Evolutionary conservation across 1,139 yeast species (phyloP).

Genomic region (Yamadazyma dendronema): DNA sequence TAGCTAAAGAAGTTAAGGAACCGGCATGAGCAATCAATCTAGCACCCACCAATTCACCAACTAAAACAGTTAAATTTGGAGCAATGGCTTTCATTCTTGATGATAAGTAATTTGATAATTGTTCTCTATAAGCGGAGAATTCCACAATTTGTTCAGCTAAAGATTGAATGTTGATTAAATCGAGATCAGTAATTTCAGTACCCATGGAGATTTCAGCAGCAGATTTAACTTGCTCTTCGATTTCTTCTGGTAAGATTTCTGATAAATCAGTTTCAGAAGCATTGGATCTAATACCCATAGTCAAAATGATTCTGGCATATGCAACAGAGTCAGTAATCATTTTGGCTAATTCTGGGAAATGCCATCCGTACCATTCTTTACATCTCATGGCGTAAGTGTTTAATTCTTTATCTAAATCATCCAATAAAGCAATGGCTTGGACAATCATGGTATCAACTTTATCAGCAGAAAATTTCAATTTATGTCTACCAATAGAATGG

Average conservation of each 20-base stretch:
- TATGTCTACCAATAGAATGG: slow-evolving; percentile 96
- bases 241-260: slow-evolving; percentile 88
- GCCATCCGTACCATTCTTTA: slow-evolving; percentile 99
- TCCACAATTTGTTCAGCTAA: slow-evolving; percentile 95
- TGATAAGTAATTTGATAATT: slow-evolving; percentile 80
- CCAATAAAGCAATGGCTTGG: slow-evolving; percentile 95
- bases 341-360: slow-evolving; percentile 97
- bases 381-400: slow-evolving; percentile 98
- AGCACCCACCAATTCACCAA: slow-evolving; percentile 98
- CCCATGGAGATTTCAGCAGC: slow-evolving; percentile 99
- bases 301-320: slow-evolving; percentile 85
- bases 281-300: slow-evolving; percentile 93
- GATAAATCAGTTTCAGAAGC: slow-evolving; percentile 89
- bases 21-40: slow-evolving; percentile 98
- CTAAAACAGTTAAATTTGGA: slow-evolving; percentile 92
- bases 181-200: slow-evolving; percentile 93
- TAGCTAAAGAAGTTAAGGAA: slow-evolving; percentile 90
- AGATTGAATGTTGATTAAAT: slow-evolving; percentile 83
- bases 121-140: slow-evolving; percentile 88
- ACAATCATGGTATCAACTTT: slow-evolving; percentile 98
- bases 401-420: slow-evolving; percentile 94
- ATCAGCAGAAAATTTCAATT: slow-evolving; percentile 95
- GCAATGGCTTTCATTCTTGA: slow-evolving; percentile 98
- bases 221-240: slow-evolving; percentile 75
- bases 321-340: slow-evolving; percentile 94